These are phyloP conservation scores for Rhodofomes roseus DNA, from an alignment of 1,284 basidiomycete genomes.

Conservation along the genomic window DNA sequence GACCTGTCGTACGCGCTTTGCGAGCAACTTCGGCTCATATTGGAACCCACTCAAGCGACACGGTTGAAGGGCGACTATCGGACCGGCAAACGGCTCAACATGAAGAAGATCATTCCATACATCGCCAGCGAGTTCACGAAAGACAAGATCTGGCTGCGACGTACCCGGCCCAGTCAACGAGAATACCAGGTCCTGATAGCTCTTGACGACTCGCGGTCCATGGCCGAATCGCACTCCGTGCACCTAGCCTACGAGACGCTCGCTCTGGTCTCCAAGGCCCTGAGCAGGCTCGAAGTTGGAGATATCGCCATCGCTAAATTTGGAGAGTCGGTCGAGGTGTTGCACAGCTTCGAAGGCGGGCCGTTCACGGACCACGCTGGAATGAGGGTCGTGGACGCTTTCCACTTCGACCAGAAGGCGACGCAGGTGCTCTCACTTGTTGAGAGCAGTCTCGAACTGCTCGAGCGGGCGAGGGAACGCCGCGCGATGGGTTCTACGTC, in stretches of 20 bases:
- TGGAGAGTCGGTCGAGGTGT: conserved; percentile 82
- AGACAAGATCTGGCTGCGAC: conserved; percentile 98
- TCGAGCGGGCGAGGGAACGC: conserved; percentile 74
- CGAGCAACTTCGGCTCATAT: conserved; percentile 95
- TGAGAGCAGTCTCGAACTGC: conserved; percentile 76
- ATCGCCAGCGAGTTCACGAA: conserved; percentile 99
- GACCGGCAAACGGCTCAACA: conserved; percentile 96
- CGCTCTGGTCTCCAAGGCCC: conserved; percentile 87
- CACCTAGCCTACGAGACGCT: conserved; percentile 95
- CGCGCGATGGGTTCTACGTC: conserved; percentile 55
- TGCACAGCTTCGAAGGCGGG: conserved; percentile 83
- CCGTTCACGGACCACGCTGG: conserved; percentile 80
- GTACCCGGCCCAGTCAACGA: conserved; percentile 89
- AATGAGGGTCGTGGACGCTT: conserved; percentile 76
- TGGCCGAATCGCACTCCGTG: conserved; percentile 92
- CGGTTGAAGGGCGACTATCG: conserved; percentile 97
- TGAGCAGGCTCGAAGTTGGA: conserved; percentile 91
- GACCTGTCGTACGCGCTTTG: conserved; percentile 90
- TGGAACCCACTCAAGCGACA: conserved; percentile 94
- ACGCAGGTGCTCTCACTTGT: conserved; percentile 89
- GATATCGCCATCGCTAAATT: conserved; percentile 93
- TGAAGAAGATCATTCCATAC: conserved; percentile 99
- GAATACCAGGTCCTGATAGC: conserved; percentile 97
- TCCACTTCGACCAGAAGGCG: conserved; percentile 88
- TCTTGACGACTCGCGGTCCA: conserved; percentile 94